These are phyloP conservation scores for Solanum dulcamara DNA, from an alignment of 257 asterid species.

Conservation along the genomic window DNA sequence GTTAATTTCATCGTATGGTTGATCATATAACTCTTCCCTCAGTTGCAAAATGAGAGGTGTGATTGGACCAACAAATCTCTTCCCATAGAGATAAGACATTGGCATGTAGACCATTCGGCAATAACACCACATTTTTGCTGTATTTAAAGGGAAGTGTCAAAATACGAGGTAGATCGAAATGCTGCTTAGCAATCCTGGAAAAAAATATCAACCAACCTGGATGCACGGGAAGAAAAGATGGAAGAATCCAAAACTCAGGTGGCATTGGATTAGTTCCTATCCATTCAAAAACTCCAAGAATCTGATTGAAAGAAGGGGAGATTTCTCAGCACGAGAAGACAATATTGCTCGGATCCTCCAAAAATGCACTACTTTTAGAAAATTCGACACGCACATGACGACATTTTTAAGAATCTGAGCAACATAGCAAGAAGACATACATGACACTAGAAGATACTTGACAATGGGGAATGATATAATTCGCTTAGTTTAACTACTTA, in stretches of 20 bases:
- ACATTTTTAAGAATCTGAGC: not conserved
- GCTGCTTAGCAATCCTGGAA: not conserved
- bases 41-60: conserved; percentile 50
- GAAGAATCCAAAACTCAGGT: conserved; percentile 79
- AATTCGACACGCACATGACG: not conserved
- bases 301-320: conserved; percentile 13
- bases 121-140: conserved; percentile 82
- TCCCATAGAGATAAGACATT: conserved; percentile 68
- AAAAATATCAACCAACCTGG: conserved; percentile 32
- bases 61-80: conserved; percentile 62
- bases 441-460: not conserved
- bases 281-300: conserved; percentile 63
- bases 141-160: not conserved
- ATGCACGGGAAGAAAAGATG: conserved; percentile 64
- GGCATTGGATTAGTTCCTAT: conserved; percentile 75
- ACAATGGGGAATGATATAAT: not conserved
- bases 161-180: not conserved
- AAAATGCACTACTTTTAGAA: not conserved
- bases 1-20: conserved; percentile 35
- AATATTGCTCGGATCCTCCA: not conserved
- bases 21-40: conserved; percentile 57
- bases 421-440: not conserved
- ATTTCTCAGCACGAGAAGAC: not conserved
- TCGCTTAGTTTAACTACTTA: not conserved
- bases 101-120: conserved; percentile 76